Conservation (phyloP, 768 basidiomycete genomes). For the Mrakia hoshinonis region DNA sequence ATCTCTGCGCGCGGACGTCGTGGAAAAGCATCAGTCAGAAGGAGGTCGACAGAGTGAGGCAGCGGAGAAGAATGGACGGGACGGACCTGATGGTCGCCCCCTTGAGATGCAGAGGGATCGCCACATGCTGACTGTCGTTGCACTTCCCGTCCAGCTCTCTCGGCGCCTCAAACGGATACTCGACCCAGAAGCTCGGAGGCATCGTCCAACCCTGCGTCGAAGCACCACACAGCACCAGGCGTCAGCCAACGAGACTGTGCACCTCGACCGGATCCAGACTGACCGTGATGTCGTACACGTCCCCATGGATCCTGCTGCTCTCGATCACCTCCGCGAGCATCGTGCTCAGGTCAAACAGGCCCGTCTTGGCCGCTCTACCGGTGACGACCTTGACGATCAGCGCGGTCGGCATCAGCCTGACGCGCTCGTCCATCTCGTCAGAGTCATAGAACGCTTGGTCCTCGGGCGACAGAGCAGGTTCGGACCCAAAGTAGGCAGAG, state of each 20-base stretch:
- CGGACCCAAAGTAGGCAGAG: neutral
- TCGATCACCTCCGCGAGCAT: slow-evolving; percentile 1
- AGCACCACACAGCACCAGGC: too few relatives aligned
- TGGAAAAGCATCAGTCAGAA: neutral
- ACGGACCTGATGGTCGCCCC: too few relatives aligned
- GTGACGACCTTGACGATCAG: neutral
- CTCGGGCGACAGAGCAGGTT: neutral
- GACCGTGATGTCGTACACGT: neutral
- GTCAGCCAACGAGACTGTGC: too few relatives aligned
- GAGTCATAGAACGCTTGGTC: neutral
- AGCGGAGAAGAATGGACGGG: too few relatives aligned
- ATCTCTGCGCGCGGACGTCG: neutral
- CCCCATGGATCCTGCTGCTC: neutral
- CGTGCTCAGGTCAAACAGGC: neutral
- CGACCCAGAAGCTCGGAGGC: too few relatives aligned
- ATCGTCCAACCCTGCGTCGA: too few relatives aligned
- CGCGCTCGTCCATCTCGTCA: neutral
- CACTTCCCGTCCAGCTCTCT: too few relatives aligned
- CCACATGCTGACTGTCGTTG: too few relatives aligned
- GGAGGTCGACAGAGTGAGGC: neutral
- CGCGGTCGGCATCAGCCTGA: neutral
- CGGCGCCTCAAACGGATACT: too few relatives aligned
- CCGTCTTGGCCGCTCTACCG: neutral
- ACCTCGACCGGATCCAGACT: too few relatives aligned
- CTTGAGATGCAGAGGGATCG: too few relatives aligned